Evolutionary conservation across 768 basidiomycete genomes (phyloP).

Genomic region (Sutorius australiensis): DNA sequence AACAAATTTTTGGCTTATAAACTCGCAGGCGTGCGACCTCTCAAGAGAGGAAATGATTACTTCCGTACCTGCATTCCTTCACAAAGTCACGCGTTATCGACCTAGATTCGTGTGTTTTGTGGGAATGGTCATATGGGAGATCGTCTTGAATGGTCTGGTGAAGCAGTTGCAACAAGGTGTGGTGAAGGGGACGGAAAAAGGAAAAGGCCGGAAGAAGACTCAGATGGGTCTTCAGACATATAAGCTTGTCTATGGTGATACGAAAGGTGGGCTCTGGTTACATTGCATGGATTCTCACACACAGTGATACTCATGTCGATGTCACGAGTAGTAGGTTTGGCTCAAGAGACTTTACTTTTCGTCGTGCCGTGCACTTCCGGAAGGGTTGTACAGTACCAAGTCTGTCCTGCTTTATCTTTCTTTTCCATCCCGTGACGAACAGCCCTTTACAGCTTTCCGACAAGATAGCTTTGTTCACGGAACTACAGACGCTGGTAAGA

Average conservation of each 20-base stretch:
- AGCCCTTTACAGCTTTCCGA: slow-evolving; percentile 36
- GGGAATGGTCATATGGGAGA: slow-evolving; percentile 63
- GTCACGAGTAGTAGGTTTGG: not conserved
- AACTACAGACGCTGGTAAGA: slow-evolving; percentile 31
- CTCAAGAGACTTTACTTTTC: slow-evolving; percentile 64
- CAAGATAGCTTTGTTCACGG: slow-evolving; percentile 41
- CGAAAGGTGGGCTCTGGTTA: slow-evolving; percentile 2
- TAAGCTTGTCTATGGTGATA: slow-evolving; percentile 16
- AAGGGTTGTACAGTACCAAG: slow-evolving; percentile 68
- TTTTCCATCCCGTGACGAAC: not conserved
- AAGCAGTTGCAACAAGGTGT: slow-evolving; percentile 19
- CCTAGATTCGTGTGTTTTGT: slow-evolving; percentile 77
- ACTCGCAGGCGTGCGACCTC: slow-evolving; percentile 50
- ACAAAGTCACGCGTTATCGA: slow-evolving; percentile 52
- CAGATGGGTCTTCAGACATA: slow-evolving; percentile 23
- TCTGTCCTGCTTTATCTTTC: slow-evolving; percentile 26
- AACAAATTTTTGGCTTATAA: not conserved
- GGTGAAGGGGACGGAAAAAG: slow-evolving; percentile 2
- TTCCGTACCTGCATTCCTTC: slow-evolving; percentile 54
- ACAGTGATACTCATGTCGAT: not conserved
- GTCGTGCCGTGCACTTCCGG: slow-evolving; percentile 77
- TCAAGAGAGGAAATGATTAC: slow-evolving; percentile 47
- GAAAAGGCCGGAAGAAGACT: slow-evolving; percentile 8
- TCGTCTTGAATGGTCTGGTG: slow-evolving; percentile 34
- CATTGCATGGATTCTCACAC: not conserved